Conservation (phyloP, 192 early-diverging fungal genomes). For the Entrophospora sp. region DNA sequence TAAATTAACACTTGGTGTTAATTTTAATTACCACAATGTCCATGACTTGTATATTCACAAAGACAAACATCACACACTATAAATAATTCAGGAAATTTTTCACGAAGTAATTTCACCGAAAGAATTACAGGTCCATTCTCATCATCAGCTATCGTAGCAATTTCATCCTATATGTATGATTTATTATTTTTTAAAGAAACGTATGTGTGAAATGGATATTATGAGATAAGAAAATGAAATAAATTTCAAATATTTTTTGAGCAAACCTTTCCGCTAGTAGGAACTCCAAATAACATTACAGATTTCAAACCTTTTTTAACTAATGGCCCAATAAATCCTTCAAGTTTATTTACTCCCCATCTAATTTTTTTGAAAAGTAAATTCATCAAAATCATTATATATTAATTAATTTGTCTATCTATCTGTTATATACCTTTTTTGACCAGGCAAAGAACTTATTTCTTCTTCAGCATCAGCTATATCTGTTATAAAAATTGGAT, state of each 20-base stretch:
- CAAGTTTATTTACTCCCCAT: constrained; percentile 71
- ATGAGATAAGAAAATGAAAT: no score
- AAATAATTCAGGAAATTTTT: constrained; percentile 68
- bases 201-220: not conserved
- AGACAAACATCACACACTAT: constrained; percentile 94
- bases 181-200: not conserved
- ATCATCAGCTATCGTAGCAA: constrained; percentile 75
- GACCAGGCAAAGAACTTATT: constrained; percentile 79
- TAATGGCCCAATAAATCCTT: constrained; percentile 68
- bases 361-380: constrained; percentile 7
- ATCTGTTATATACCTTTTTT: constrained; percentile 53
- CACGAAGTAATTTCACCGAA: constrained; percentile 69
- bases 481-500: constrained; percentile 91
- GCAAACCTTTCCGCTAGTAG: constrained; percentile 59
- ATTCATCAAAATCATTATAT: not conserved
- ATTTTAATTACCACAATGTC: constrained; percentile 84
- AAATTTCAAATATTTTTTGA: no score
- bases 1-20: no score
- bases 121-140: constrained; percentile 76
- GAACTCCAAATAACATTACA: constrained; percentile 93
- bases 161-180: constrained; percentile 50
- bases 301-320: constrained; percentile 79
- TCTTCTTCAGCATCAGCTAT: constrained; percentile 61
- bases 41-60: constrained; percentile 93
- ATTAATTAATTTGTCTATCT: not conserved